Conservation (phyloP, 2,329 filamentous ascomycete genomes). For the Emergomyces orientalis region DNA sequence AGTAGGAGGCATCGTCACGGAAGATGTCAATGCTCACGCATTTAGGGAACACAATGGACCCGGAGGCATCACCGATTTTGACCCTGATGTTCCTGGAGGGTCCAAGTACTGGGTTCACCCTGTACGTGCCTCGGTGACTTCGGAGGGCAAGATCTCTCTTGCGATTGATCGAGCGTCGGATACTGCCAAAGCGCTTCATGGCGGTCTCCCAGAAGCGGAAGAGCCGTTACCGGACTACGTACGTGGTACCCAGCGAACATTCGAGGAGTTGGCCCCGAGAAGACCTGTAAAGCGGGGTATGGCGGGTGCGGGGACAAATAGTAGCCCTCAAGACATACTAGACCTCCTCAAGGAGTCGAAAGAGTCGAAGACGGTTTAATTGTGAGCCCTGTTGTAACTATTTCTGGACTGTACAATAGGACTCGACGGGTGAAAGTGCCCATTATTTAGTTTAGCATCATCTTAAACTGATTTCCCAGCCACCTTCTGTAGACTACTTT, state of each 20-base stretch:
- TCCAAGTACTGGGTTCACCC: conserved; percentile 46
- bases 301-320: background rate
- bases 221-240: conserved; percentile 10
- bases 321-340: background rate
- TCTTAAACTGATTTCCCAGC: background rate
- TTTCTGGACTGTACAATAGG: background rate
- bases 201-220: conserved; percentile 4
- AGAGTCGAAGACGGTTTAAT: background rate
- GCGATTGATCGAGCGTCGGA: conserved; percentile 11
- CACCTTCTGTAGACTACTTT: background rate
- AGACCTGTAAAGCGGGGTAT: background rate
- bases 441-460: background rate
- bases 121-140: conserved; percentile 37
- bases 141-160: conserved; percentile 38
- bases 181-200: conserved; percentile 12
- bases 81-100: conserved; percentile 41
- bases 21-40: conserved; percentile 29
- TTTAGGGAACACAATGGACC: conserved; percentile 29
- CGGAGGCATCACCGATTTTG: conserved; percentile 35
- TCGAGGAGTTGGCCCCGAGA: background rate
- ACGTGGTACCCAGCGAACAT: background rate
- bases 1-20: conserved; percentile 35
- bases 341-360: background rate
- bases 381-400: background rate
- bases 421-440: background rate